Evolutionary conservation across 805 yeast species (phyloP), one percentile per base, ranked within the genome.

Genomic region (Metschnikowia gruessii): DNA sequence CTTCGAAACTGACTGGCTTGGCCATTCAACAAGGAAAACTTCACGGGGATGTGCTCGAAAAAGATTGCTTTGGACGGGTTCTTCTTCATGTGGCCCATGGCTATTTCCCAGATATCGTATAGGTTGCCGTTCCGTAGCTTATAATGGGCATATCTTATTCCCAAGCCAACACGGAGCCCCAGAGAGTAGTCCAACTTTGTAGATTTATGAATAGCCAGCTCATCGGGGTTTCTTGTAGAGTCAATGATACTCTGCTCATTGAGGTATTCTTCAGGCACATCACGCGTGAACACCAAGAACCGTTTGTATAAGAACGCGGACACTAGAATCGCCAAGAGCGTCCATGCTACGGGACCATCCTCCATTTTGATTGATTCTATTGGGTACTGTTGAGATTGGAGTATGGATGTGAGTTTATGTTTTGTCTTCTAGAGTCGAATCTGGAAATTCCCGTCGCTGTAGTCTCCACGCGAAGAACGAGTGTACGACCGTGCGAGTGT

Each of bases 161-260:
- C 79, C 45, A 87, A 65, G 0, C 95, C 95, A 2, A 86, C 76
- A 18, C 83, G 72, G 46, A 90, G 70, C 0, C 87, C 84, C 48
- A 79, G 61, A 4, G 88, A 87, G 59, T 80, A 82, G 18, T 91
- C 94, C 28, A 86, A 80, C 54, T 85, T 81, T 38, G 81, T 80
- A 42, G 89, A 84, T 52, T 94, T 76, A 63, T 86, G 83, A 10
- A 86, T 70, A 0, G 96, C 91, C 13, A 91, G 79, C 61, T 90
- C 95, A 41, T 77, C 72, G 4, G 72, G 70, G 36, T 75, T 70
- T n/a, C 95, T 72, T 1, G 87, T 83, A 5, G 82, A 66, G 2
- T 85, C 78, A 29, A 84, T 65, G 17, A 81, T 73, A 1, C 95
- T 77, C 63, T 90, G 97, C 54, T 80, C 76, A 31, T 66, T 62